Base-by-base conservation (phyloP, 176 grass and related monocot species). In the Triticum urartu region DNA sequence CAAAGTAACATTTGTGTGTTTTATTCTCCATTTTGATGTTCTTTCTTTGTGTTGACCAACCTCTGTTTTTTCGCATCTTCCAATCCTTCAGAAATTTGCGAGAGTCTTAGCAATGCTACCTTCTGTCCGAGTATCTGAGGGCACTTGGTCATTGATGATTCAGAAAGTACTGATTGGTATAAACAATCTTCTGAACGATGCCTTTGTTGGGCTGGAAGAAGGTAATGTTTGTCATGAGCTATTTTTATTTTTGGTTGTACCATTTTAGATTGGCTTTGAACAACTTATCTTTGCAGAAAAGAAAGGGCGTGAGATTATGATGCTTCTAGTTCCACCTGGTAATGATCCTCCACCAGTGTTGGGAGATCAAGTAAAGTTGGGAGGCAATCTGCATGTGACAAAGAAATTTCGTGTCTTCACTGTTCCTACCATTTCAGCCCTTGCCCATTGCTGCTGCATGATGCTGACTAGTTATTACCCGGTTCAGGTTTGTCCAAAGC, bases 381-480 rank as follows among this genome's bases (percentile, higher is more conserved):
- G 50, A 85, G 91, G 91, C 59, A 78, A 88, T 78, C 66, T 86
- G 9, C 83, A 89, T 86, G 84, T 89, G 72, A 94, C 79, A 36
- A 98, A 89, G 87, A 89, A 88, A 81, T 89, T 98, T 59, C 69
- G 86, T 79, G 75, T 83, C 34, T 88, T 30, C 39, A 88, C 90
- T 47, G 85, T 92, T 48, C 96, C 96, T 52, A 77, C 75, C 17
- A 78, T 98, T 77, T 95, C 86, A n/a, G 86, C 76, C 68, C 88
- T 98, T 87, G 91, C 87, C 32, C 86, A 90, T 86, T 95, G 90
- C 62, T 98, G 94, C 72, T 88, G 64, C 42, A 54, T 86, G 68
- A 98, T 98, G 93, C 85, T 95, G 73, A 94, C 92, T 77, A 92
- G 88, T 88, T 81, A 92, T 81, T 95, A 94, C 84, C 88, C 94